phyloP scores from a whole-genome alignment of 2,329 filamentous ascomycete genomes.

The Trichoderma sp. region DNA sequence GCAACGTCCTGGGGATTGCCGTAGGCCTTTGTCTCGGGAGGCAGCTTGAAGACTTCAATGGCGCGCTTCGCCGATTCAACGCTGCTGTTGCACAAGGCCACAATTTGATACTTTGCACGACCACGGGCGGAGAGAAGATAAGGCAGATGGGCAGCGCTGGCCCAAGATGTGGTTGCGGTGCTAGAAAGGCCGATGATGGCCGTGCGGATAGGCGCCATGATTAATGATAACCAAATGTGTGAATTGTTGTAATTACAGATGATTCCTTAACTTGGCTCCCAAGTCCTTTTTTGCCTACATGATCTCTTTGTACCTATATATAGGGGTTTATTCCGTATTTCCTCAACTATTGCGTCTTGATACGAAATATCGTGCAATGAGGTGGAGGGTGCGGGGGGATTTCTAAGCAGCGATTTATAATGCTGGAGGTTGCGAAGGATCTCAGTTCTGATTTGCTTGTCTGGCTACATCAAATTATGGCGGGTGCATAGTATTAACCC shows the following conservation, averaged over 20 bases:
- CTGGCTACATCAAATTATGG: not conserved
- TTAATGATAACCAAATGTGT: not conserved
- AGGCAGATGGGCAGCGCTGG: constrained; percentile 54
- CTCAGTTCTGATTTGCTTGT: not conserved
- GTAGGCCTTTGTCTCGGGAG: constrained; percentile 45
- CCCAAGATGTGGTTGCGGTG: constrained; percentile 53
- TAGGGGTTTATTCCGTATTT: not conserved
- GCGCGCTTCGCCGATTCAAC: constrained; percentile 43
- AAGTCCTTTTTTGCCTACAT: not conserved
- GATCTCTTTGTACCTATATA: not conserved
- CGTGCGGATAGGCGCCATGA: constrained; percentile 52
- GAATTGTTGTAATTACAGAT: not conserved
- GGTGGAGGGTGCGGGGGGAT: not conserved
- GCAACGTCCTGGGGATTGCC: constrained; percentile 50
- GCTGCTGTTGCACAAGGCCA: constrained; percentile 53
- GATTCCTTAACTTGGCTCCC: not conserved
- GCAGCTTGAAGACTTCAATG: constrained; percentile 43
- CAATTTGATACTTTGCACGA: constrained; percentile 45
- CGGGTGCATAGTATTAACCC: not conserved
- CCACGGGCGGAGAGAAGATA: constrained; percentile 52
- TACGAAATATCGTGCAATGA: constrained; percentile 3
- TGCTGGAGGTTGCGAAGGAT: not conserved
- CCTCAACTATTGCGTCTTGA: not conserved
- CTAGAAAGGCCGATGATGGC: constrained; percentile 59
- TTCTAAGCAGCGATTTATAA: constrained; percentile 14